phyloP scores from a whole-genome alignment of 2,329 filamentous ascomycete species.

The Knoxdaviesia proteae region DNA sequence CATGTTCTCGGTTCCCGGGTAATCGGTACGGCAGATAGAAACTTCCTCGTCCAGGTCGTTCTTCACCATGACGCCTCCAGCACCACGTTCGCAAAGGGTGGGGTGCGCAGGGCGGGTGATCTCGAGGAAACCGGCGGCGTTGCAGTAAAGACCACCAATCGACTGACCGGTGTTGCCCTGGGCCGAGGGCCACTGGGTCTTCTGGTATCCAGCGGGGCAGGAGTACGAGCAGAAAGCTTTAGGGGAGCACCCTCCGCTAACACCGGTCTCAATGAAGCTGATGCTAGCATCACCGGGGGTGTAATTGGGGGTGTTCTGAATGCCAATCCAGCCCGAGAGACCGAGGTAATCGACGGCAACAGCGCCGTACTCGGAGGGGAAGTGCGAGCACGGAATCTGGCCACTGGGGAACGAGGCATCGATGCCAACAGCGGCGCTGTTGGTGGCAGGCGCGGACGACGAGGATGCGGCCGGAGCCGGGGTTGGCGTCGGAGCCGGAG shows the following conservation, averaged over 20 bases:
- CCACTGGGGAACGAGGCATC: constrained; percentile 56
- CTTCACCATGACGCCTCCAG: constrained; percentile 47
- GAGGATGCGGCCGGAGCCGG: constrained; percentile 5
- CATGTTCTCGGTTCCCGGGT: constrained; percentile 81
- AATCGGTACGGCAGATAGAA: constrained; percentile 82
- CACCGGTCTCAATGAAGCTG: constrained; percentile 41
- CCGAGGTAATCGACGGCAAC: constrained; percentile 46
- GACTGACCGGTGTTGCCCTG: constrained; percentile 72
- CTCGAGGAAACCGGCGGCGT: constrained; percentile 48
- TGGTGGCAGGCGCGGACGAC: neutral
- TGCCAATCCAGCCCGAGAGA: constrained; percentile 56
- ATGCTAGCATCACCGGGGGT: constrained; percentile 30
- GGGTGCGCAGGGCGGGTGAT: constrained; percentile 48
- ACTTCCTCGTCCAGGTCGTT: constrained; percentile 52
- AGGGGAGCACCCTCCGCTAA: constrained; percentile 37
- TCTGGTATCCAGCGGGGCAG: constrained; percentile 79
- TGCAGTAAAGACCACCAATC: constrained; percentile 72
- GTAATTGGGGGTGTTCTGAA: constrained; percentile 43
- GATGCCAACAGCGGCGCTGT: constrained; percentile 27
- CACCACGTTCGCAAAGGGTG: constrained; percentile 56
- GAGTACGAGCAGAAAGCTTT: constrained; percentile 76
- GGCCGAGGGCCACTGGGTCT: constrained; percentile 64
- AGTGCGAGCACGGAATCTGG: constrained; percentile 44
- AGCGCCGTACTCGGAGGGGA: constrained; percentile 69
- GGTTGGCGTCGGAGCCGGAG: constrained; percentile 8